Percentiles rank a stretch among this genome's conserved stretches.
phyloP scores from a whole-genome alignment of 169 alveolate genomes.

The Amoebophrya sp. region DNA sequence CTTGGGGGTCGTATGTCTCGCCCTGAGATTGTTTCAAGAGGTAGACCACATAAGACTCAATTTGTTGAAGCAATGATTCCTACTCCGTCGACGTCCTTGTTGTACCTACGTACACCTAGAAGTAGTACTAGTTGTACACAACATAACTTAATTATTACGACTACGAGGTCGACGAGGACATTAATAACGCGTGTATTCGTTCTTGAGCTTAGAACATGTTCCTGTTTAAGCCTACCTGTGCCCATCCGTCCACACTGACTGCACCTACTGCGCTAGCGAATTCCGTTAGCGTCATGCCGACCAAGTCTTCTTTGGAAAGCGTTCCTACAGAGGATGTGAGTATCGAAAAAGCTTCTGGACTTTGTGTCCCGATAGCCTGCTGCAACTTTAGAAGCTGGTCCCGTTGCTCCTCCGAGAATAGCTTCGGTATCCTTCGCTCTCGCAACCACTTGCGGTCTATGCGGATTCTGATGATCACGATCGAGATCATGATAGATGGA shows the following conservation, averaged over 20 bases:
- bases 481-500: no score
- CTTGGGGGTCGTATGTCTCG: conserved; percentile 16
- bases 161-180: no score
- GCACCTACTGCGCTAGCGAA: background rate
- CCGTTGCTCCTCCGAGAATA: background rate
- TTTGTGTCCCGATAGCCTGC: background rate
- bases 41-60: no score
- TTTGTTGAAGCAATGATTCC: no score
- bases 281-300: background rate
- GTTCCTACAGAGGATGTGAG: background rate
- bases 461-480: background rate
- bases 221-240: no score
- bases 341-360: background rate
- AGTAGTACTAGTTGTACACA: no score
- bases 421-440: background rate
- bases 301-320: background rate
- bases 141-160: no score
- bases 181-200: no score
- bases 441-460: conserved; percentile 13
- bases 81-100: no score
- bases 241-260: background rate
- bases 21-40: no score
- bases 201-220: no score
- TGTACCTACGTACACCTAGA: no score
- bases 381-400: background rate